phyloP scores from a whole-genome alignment of 2,329 filamentous ascomycete genomes.

The Biscogniauxia marginata region DNA sequence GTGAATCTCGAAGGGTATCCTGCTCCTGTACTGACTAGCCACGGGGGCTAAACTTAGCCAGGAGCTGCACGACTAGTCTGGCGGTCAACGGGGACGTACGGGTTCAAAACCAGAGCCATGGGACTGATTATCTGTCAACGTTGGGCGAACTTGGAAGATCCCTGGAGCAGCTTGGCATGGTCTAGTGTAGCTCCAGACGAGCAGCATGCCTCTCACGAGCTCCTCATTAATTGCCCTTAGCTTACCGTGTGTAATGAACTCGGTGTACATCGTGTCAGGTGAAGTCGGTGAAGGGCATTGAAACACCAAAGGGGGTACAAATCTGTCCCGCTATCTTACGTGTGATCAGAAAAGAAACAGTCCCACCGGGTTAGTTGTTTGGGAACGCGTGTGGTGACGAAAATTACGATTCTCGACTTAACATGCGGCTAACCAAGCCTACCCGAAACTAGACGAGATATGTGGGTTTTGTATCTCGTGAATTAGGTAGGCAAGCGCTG shows the following conservation, averaged over 20 bases:
- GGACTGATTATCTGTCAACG: slow-evolving; percentile 17
- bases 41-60: no score
- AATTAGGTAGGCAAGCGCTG: background rate
- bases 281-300: background rate
- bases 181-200: background rate
- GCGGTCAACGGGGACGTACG: slow-evolving; percentile 11
- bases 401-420: background rate
- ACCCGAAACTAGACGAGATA: background rate
- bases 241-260: slow-evolving; percentile 2
- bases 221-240: background rate
- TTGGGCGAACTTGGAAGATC: slow-evolving; percentile 14
- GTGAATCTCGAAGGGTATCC: background rate
- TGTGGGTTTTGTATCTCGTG: background rate
- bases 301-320: background rate
- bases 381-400: background rate
- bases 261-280: slow-evolving; percentile 4
- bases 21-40: background rate
- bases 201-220: background rate
- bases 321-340: background rate
- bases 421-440: background rate
- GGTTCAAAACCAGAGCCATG: slow-evolving; percentile 12
- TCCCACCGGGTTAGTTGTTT: background rate
- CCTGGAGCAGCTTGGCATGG: background rate
- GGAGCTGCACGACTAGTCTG: background rate
- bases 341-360: background rate